Conservation (phyloP, 2,329 filamentous ascomycete genomes). For the Diaporthe citri region DNA sequence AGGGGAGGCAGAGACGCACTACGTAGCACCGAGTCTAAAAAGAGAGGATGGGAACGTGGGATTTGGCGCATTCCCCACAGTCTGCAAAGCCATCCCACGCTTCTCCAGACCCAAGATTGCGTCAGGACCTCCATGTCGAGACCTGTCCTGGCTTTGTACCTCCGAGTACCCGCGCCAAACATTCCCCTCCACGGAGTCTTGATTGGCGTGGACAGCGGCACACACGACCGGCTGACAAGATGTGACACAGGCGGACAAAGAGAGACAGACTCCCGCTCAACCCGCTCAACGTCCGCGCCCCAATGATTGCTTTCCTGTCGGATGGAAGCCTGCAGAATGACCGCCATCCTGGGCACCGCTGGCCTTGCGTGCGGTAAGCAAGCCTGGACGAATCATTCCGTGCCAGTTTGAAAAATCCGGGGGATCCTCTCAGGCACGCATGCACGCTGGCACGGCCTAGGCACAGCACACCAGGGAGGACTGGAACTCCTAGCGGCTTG, state of each 20-base stretch:
- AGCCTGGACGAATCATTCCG: not conserved
- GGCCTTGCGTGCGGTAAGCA: not conserved
- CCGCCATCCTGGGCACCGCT: not conserved
- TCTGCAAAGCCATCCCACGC: conserved; percentile 38
- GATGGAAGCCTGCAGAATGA: conserved; percentile 5
- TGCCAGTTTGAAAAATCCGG: conserved; percentile 19
- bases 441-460: not conserved
- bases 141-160: conserved; percentile 28
- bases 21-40: conserved; percentile 29
- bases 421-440: conserved; percentile 28
- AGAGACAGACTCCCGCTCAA: not conserved
- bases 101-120: conserved; percentile 41
- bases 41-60: conserved; percentile 29
- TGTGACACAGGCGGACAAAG: conserved; percentile 6
- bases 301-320: not conserved
- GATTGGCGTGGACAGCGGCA: not conserved
- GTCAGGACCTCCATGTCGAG: conserved; percentile 37
- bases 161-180: conserved; percentile 32
- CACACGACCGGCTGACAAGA: conserved; percentile 32
- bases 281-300: not conserved
- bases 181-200: not conserved
- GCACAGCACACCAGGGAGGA: not conserved
- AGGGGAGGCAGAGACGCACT: conserved; percentile 7
- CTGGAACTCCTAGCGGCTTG: conserved; percentile 13
- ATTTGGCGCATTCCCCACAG: conserved; percentile 37